A percentile compares a stretch with the other conserved stretches of the same genome.
Conservation (phyloP, 139 green algal species). For the Zygnema cylindricum region DNA sequence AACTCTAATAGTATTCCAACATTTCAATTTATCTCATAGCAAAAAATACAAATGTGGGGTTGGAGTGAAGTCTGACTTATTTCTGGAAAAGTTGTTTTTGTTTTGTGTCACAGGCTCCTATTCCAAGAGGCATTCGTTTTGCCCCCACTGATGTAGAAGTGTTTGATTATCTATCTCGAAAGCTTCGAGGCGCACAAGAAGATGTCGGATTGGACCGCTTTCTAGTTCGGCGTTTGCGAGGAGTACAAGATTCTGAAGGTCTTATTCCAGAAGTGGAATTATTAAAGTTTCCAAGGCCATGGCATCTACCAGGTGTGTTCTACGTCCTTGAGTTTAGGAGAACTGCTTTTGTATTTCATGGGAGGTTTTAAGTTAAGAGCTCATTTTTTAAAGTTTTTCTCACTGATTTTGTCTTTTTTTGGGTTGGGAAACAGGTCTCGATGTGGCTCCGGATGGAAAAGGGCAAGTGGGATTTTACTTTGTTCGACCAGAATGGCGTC, state of each 20-base stretch:
- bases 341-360: too few species aligned
- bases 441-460: constrained; percentile 36
- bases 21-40: constrained; percentile 3
- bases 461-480: constrained; percentile 32
- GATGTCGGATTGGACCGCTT: constrained; percentile 39
- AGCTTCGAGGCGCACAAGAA: constrained; percentile 23
- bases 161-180: constrained; percentile 44
- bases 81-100: background rate
- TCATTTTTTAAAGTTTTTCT: too few species aligned
- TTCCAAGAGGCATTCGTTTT: constrained; percentile 49
- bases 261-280: constrained; percentile 54
- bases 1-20: background rate
- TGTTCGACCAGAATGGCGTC: constrained; percentile 28
- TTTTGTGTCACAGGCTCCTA: constrained; percentile 23
- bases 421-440: too few species aligned
- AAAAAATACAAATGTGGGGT: too few species aligned
- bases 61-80: too few species aligned
- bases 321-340: too few species aligned
- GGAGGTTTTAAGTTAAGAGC: too few species aligned
- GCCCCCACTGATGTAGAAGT: constrained; percentile 36
- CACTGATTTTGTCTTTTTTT: too few species aligned
- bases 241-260: constrained; percentile 31
- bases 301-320: constrained; percentile 48
- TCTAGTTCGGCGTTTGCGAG: constrained; percentile 19
- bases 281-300: constrained; percentile 35